These are phyloP conservation scores for Cryptomeria japonica DNA, from an alignment of 75 land plant species.

Conservation along the genomic window DNA sequence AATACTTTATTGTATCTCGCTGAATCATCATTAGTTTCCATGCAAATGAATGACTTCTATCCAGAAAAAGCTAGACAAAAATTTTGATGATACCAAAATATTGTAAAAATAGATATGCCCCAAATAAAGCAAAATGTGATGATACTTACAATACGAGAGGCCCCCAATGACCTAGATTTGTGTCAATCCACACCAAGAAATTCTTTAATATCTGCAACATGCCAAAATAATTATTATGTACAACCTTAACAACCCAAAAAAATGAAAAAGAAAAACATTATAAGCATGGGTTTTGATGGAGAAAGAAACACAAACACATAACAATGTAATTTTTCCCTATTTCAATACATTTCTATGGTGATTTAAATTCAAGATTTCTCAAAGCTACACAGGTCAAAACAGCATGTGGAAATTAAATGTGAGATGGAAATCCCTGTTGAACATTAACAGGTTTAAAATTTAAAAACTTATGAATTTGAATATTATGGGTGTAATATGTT, in stretches of 20 bases:
- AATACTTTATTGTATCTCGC: neutral
- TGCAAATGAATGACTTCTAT: neutral
- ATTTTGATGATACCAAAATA: neutral
- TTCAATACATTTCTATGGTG: neutral
- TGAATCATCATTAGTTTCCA: neutral
- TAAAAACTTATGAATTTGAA: neutral
- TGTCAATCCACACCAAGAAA: slow-evolving; percentile 40
- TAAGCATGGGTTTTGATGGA: neutral
- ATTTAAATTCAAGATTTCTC: neutral
- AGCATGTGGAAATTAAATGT: neutral
- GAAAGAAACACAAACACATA: neutral
- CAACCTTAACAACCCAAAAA: neutral
- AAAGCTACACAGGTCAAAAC: neutral
- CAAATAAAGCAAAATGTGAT: neutral
- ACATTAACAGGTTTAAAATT: neutral
- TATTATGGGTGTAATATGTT: neutral
- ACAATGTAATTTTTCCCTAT: neutral
- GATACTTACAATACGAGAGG: slow-evolving; percentile 39
- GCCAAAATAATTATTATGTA: neutral
- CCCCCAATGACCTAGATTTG: slow-evolving; percentile 47
- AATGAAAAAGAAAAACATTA: neutral
- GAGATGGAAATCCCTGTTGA: neutral
- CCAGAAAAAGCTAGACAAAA: neutral
- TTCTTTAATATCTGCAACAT: slow-evolving; percentile 35
- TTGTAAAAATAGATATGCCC: neutral